A percentile compares a stretch with the other conserved stretches of the same genome.
phyloP scores from a whole-genome alignment of 805 yeast genomes.

The Saturnispora quitensis region DNA sequence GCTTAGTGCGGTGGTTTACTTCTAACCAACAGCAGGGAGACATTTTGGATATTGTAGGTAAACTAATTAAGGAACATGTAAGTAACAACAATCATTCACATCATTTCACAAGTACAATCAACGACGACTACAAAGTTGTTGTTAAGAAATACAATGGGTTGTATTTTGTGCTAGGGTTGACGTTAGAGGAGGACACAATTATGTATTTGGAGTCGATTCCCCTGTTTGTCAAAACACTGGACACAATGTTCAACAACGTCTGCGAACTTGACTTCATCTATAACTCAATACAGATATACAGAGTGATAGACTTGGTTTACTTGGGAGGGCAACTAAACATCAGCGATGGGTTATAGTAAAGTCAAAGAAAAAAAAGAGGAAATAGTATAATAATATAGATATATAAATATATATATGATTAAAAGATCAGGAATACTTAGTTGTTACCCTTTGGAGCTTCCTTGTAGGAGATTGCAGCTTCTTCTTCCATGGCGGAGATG shows the following conservation, averaged over 20 bases:
- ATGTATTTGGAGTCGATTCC: slow-evolving; percentile 78
- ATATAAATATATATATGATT: slow-evolving; percentile 3
- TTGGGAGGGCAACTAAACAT: neutral
- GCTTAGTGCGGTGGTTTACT: neutral
- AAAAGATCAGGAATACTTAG: slow-evolving; percentile 14
- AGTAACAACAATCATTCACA: neutral
- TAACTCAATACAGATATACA: slow-evolving; percentile 78
- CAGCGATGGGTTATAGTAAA: neutral
- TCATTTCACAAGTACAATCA: slow-evolving; percentile 10
- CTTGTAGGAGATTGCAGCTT: slow-evolving; percentile 97
- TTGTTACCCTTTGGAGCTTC: slow-evolving; percentile 76
- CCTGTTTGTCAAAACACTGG: slow-evolving; percentile 80
- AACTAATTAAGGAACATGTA: neutral
- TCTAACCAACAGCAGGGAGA: neutral
- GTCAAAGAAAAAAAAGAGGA: neutral
- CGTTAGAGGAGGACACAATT: slow-evolving; percentile 59
- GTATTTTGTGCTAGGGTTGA: slow-evolving; percentile 79
- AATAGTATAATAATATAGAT: neutral
- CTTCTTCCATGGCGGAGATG: slow-evolving; percentile 98
- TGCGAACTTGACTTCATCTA: slow-evolving; percentile 92
- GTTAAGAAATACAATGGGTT: slow-evolving; percentile 89
- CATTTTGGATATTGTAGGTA: neutral
- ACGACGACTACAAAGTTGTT: slow-evolving; percentile 57
- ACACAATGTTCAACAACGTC: slow-evolving; percentile 78
- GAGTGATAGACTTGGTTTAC: slow-evolving; percentile 74